A percentile compares a stretch with the other conserved stretches of the same genome.
phyloP scores from a whole-genome alignment of 768 basidiomycete species.

The Candolleomyces eurysporus region DNA sequence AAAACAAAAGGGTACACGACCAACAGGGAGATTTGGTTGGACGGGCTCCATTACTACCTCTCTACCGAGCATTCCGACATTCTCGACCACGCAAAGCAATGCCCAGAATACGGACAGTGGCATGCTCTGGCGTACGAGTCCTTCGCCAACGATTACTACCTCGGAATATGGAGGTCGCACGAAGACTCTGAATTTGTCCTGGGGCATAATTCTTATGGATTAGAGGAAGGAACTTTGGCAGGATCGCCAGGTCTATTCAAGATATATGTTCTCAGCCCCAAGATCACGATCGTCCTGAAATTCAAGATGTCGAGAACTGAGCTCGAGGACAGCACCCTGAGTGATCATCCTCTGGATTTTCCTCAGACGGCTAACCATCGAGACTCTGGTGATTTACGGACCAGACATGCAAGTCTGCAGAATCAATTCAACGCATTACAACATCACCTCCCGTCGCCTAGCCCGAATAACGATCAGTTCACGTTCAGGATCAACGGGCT shows the following conservation, averaged over 20 bases:
- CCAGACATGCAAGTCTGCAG: too few species aligned
- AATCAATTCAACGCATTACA: neutral
- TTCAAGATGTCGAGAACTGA: neutral
- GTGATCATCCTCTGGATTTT: constrained; percentile 5
- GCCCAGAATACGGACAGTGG: constrained; percentile 5
- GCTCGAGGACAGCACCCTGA: constrained; percentile 7
- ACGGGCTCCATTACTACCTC: neutral
- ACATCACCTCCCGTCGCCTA: too few species aligned
- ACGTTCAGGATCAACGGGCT: too few species aligned
- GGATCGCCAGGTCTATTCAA: constrained; percentile 15
- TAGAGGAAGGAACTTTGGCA: constrained; percentile 24
- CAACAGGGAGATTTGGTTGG: constrained; percentile 20
- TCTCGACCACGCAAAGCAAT: too few species aligned
- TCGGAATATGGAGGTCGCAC: constrained; percentile 25
- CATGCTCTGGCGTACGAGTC: constrained; percentile 17
- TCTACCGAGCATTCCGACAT: too few species aligned
- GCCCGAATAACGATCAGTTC: too few species aligned
- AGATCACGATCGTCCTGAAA: constrained; percentile 22
- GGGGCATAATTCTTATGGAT: constrained; percentile 23
- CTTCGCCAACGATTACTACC: constrained; percentile 14
- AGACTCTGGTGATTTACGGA: neutral
- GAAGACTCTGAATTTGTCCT: constrained; percentile 27
- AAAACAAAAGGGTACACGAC: constrained; percentile 15
- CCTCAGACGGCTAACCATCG: neutral
- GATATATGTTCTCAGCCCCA: constrained; percentile 28